Base-by-base conservation (phyloP, 805 yeast genomes). In the Candida gorgasii region DNA sequence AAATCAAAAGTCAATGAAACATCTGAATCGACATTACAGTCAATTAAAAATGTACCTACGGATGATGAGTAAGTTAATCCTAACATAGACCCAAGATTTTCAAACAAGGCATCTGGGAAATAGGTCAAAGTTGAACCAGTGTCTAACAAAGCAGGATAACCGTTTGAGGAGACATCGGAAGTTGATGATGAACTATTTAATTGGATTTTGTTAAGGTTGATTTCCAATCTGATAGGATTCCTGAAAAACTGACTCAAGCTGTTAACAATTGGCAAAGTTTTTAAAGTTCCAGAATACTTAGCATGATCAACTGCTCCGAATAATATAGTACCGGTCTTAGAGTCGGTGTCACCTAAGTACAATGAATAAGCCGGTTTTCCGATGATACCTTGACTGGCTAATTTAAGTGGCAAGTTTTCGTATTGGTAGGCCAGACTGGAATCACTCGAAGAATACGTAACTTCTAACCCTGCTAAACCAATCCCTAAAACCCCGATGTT, bases 401-500 rank as follows among this genome's bases (percentile, higher is more conserved):
- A 54, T 41, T 60, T 65, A 20, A 59, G 30, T 9, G 75, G 75
- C 28, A 69, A 56, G 52, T 70, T 70, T 50, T 65, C 67, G 51
- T 70, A 70, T 31, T 46, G 48, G 54, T 66, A 63, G n/a, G 23
- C 46, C 39, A 16, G 34, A 40, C 2, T 4, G 3, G 29, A 8
- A 22, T 34, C 28, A 14, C 27, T 12, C 22, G 40, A 40, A 5
- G 49, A 45, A 51, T 55, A 61, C 1, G 92, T 84, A 3, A 78
- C 69, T 61, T 89, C 96, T 42, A 86, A 70, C 11, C 80, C 85
- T 4, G 78, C 64, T 39, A 85, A 69, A 8, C 93, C 92, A 48
- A 86, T 78, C 19, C 90, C 89, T 31, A 86, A 62, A 18, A 87
- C 92, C 43, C 95, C 92, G 45, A 75, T 64, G 7, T 79, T 60